These are phyloP conservation scores for Rhizophlyctis rosea DNA, from an alignment of 192 early-diverging fungal species.

Conservation along the genomic window DNA sequence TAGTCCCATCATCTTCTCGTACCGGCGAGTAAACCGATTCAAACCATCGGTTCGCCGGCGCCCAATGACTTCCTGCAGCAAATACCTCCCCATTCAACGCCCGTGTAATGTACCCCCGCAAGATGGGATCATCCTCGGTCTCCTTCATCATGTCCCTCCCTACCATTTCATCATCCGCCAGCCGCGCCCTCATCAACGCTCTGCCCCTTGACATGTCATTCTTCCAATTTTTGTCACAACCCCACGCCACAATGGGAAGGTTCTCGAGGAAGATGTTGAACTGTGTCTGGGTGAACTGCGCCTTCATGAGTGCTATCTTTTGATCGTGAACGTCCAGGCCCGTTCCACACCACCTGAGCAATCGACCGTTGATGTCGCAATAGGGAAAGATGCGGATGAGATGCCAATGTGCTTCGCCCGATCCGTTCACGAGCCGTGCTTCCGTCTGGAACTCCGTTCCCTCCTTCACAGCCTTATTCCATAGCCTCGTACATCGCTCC, in stretches of 20 bases:
- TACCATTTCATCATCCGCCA: conserved; percentile 2
- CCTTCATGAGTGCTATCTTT: not conserved
- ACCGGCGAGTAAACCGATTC: conserved; percentile 6
- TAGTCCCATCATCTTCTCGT: not conserved
- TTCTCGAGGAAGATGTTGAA: conserved; percentile 1
- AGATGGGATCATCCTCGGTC: not conserved
- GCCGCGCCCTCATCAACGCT: not conserved
- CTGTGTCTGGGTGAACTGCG: not conserved
- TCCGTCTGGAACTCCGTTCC: not conserved
- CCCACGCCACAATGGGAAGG: conserved; percentile 12
- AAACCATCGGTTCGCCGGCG: not conserved
- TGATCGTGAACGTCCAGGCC: conserved; percentile 5
- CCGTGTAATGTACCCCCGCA: not conserved
- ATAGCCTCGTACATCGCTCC: not conserved
- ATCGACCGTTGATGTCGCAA: not conserved
- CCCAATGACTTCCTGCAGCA: not conserved
- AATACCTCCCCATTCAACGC: conserved; percentile 6
- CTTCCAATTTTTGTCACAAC: conserved; percentile 1
- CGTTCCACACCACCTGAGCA: not conserved
- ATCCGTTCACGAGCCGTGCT: not conserved
- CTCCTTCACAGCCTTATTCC: not conserved
- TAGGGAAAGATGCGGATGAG: not conserved
- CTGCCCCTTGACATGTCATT: not conserved
- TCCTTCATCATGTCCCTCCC: not conserved
- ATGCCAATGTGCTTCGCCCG: not conserved